phyloP scores from a whole-genome alignment of 192 early-diverging fungal genomes.

The Linnemannia elongata region DNA sequence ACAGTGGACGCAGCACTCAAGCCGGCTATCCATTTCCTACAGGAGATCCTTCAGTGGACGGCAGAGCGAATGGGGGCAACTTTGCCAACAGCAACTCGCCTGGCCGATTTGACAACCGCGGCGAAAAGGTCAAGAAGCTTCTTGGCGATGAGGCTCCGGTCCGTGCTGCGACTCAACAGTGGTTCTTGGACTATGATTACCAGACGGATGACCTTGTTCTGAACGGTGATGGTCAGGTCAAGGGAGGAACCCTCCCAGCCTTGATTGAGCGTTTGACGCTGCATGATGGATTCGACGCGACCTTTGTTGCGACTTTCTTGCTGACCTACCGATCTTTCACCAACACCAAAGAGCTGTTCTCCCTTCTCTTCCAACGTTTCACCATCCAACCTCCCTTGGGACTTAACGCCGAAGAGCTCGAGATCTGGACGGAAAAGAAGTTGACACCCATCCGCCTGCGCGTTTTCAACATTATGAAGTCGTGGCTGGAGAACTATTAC shows the following conservation, averaged over 20 bases:
- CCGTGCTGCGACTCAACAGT: conserved; percentile 48
- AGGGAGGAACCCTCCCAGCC: conserved; percentile 77
- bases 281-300: conserved; percentile 80
- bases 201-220: conserved; percentile 68
- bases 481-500: conserved; percentile 91
- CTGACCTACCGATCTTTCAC: conserved; percentile 94
- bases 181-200: conserved; percentile 73
- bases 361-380: conserved; percentile 83
- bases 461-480: conserved; percentile 93
- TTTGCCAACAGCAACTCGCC: conserved; percentile 36
- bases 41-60: conserved; percentile 2
- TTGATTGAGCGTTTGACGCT: conserved; percentile 80
- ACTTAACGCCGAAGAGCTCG: conserved; percentile 74
- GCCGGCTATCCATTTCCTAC: conserved; percentile 14
- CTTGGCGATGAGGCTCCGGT: conserved; percentile 68
- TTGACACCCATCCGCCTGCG: conserved; percentile 88
- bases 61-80: not conserved
- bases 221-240: conserved; percentile 78
- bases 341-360: conserved; percentile 82
- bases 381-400: conserved; percentile 76
- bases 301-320: conserved; percentile 88
- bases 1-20: not conserved
- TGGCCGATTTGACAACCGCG: conserved; percentile 35
- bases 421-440: conserved; percentile 89
- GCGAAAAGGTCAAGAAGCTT: conserved; percentile 67